Percentiles rank a stretch among this genome's conserved stretches.
Conservation (phyloP, 208 protist genomes). For the Leishmania lainsoni region DNA sequence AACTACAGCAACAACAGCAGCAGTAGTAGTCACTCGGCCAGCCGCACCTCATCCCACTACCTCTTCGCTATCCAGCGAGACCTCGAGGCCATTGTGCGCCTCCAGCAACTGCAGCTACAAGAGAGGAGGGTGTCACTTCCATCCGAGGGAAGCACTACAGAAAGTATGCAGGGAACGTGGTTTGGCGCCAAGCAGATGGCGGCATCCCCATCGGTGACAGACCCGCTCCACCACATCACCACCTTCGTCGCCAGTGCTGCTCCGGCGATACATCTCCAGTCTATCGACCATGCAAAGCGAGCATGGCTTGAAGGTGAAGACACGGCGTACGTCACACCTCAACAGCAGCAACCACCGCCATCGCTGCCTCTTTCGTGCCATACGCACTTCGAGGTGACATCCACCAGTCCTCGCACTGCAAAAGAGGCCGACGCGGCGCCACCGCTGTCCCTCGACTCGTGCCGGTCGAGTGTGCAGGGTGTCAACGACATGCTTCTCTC, state of each 20-base stretch:
- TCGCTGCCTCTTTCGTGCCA: neutral
- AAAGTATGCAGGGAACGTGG: neutral
- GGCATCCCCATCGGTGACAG: neutral
- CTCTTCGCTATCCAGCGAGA: slow-evolving; percentile 33
- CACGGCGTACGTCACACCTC: neutral
- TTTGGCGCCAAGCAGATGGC: neutral
- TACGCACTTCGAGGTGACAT: neutral
- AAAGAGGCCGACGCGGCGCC: neutral
- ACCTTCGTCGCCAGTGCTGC: neutral
- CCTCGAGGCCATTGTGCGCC: slow-evolving; percentile 22
- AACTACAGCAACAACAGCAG: neutral
- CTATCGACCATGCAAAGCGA: slow-evolving; percentile 5
- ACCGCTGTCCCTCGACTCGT: neutral
- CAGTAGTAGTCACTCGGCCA: neutral
- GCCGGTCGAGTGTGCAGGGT: neutral
- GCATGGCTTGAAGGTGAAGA: neutral
- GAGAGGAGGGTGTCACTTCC: neutral
- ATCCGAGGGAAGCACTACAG: neutral
- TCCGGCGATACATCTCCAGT: neutral
- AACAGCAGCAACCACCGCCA: neutral
- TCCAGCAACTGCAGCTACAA: slow-evolving; percentile 31
- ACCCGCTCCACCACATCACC: neutral
- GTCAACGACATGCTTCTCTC: neutral
- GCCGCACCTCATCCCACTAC: slow-evolving; percentile 27
- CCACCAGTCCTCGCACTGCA: neutral